These are phyloP conservation scores for Phytophthora nicotianae DNA, from an alignment of 352 stramenopile genomes.

Conservation along the genomic window DNA sequence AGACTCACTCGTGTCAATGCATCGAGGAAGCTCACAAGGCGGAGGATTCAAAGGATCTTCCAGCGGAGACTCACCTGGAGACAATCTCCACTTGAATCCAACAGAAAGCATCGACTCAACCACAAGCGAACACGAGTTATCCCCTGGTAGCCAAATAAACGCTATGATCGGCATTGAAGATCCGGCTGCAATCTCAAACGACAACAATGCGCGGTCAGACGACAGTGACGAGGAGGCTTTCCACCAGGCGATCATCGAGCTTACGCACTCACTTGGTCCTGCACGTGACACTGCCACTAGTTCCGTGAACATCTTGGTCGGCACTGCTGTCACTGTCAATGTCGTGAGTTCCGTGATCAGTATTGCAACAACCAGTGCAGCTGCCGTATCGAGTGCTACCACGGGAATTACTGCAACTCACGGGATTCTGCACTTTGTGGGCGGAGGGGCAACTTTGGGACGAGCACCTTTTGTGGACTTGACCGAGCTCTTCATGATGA, in stretches of 20 bases:
- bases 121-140: slow-evolving; percentile 2
- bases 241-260: slow-evolving; percentile 29
- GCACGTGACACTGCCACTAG: slow-evolving; percentile 42
- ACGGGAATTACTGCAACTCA: slow-evolving; percentile 30
- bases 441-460: slow-evolving; percentile 12
- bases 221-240: slow-evolving; percentile 22
- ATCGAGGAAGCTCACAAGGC: slow-evolving; percentile 1
- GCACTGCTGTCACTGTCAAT: slow-evolving; percentile 56
- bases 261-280: slow-evolving; percentile 29
- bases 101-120: slow-evolving; percentile 5
- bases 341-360: slow-evolving; percentile 54
- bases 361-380: slow-evolving; percentile 41
- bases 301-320: slow-evolving; percentile 63
- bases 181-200: slow-evolving; percentile 14
- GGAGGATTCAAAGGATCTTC: slow-evolving; percentile 8
- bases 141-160: slow-evolving; percentile 10
- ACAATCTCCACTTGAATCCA: slow-evolving; percentile 1
- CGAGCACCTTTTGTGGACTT: slow-evolving; percentile 47
- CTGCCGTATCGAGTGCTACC: slow-evolving; percentile 31
- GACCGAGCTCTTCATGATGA: slow-evolving; percentile 62
- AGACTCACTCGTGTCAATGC: slow-evolving; percentile 12
- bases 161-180: slow-evolving; percentile 9
- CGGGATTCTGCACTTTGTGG: slow-evolving; percentile 32
- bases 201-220: slow-evolving; percentile 1
- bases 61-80: slow-evolving; percentile 2